Percentiles rank a stretch among this genome's conserved stretches.
Evolutionary conservation across 2,329 filamentous ascomycete genomes (phyloP).

Genomic region (Aciculosporium take): DNA sequence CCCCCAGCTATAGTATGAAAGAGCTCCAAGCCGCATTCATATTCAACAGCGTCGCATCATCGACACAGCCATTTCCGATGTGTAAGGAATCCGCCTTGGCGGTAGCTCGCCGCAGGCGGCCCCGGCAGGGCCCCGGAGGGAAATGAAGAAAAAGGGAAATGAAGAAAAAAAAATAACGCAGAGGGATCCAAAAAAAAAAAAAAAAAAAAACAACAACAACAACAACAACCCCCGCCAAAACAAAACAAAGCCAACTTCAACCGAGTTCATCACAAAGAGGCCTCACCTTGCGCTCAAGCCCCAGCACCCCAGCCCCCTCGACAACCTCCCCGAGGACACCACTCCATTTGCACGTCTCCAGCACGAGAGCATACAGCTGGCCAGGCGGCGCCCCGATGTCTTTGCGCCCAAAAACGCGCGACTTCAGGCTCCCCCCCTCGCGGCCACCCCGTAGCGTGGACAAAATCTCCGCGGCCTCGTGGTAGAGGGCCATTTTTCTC

Average conservation of each 20-base stretch:
- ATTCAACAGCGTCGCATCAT: no score
- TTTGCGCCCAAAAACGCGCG: conserved; percentile 64
- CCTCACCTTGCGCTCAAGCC: conserved; percentile 79
- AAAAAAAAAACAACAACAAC: no score
- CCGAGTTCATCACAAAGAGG: conserved; percentile 24
- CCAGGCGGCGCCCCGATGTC: conserved; percentile 62
- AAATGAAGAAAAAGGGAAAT: background rate
- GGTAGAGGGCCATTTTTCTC: conserved; percentile 76
- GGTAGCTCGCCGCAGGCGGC: no score
- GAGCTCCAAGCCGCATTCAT: no score
- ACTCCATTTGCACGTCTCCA: conserved; percentile 87
- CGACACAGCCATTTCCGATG: no score
- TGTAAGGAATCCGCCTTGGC: no score
- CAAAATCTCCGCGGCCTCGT: conserved; percentile 72
- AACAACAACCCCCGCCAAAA: no score
- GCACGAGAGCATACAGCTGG: conserved; percentile 75
- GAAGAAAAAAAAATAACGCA: background rate
- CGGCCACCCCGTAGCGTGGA: conserved; percentile 33
- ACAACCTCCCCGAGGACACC: conserved; percentile 76
- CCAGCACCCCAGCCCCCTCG: conserved; percentile 61
- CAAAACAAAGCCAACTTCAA: no score
- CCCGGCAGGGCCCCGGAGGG: no score
- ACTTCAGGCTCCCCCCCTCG: conserved; percentile 69
- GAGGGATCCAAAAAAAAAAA: background rate
- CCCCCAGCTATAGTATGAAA: no score